These are phyloP conservation scores for Pythium myriotylum DNA, from an alignment of 352 stramenopile species.

Conservation along the genomic window DNA sequence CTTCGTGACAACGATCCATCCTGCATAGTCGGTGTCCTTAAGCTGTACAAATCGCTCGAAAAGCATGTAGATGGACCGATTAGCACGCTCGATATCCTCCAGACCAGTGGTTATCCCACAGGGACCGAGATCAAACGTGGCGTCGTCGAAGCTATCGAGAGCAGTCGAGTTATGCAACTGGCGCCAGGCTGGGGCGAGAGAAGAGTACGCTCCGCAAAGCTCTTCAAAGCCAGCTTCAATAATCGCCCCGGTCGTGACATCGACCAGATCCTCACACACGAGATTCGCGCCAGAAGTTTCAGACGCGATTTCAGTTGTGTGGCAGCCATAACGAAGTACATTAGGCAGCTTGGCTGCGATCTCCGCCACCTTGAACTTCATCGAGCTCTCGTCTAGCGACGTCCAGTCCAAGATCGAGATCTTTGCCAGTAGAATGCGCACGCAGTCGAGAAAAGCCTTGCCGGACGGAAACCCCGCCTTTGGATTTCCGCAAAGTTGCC, in stretches of 20 bases:
- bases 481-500: slow-evolving; percentile 30
- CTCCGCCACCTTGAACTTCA: slow-evolving; percentile 57
- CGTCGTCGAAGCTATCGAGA: slow-evolving; percentile 41
- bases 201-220: slow-evolving; percentile 36
- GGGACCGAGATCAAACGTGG: slow-evolving; percentile 50
- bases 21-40: background rate
- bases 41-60: slow-evolving; percentile 36
- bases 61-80: slow-evolving; percentile 31
- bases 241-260: slow-evolving; percentile 33
- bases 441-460: slow-evolving; percentile 63
- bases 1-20: slow-evolving; percentile 26
- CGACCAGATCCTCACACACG: slow-evolving; percentile 29
- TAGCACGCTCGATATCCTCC: slow-evolving; percentile 21
- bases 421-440: slow-evolving; percentile 71
- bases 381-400: slow-evolving; percentile 54
- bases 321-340: slow-evolving; percentile 47
- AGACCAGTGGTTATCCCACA: slow-evolving; percentile 28
- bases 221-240: slow-evolving; percentile 35
- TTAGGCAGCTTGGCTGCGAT: slow-evolving; percentile 45
- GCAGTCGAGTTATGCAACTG: slow-evolving; percentile 9
- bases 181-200: slow-evolving; percentile 43
- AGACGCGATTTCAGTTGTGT: slow-evolving; percentile 9
- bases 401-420: slow-evolving; percentile 83
- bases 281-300: slow-evolving; percentile 24
- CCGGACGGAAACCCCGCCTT: slow-evolving; percentile 42